These are phyloP conservation scores for Clitopilus passeckerianus DNA, from an alignment of 768 basidiomycete genomes.

Conservation along the genomic window DNA sequence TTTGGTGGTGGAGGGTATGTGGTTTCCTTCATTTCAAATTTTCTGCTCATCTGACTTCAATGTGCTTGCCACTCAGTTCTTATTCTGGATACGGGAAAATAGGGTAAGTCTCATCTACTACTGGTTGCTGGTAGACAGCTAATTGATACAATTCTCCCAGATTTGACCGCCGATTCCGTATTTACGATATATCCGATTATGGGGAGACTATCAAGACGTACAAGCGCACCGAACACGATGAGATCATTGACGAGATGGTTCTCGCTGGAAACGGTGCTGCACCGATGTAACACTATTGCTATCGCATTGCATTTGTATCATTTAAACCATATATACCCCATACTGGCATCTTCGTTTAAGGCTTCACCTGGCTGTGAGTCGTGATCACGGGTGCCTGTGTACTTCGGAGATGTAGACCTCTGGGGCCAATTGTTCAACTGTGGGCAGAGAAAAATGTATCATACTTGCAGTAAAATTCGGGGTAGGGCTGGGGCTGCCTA, in stretches of 20 bases:
- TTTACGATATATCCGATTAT: constrained; percentile 83
- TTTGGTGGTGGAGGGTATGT: constrained; percentile 81
- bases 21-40: constrained; percentile 5
- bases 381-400: too few relatives aligned
- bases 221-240: constrained; percentile 74
- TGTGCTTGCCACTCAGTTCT: constrained; percentile 38
- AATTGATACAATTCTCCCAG: constrained; percentile 26
- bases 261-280: constrained; percentile 51
- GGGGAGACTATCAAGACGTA: constrained; percentile 91
- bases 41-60: not conserved
- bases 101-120: constrained; percentile 43
- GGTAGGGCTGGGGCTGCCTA: not conserved
- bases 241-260: constrained; percentile 58
- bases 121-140: not conserved
- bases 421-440: too few relatives aligned
- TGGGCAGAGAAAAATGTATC: not conserved
- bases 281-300: constrained; percentile 10
- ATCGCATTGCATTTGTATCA: not conserved
- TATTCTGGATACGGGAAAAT: constrained; percentile 80
- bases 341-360: too few relatives aligned
- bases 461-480: not conserved
- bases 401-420: too few relatives aligned
- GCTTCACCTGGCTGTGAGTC: too few relatives aligned
- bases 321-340: too few relatives aligned
- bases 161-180: constrained; percentile 87